phyloP scores from a whole-genome alignment of 163 green algal genomes.

The Coccomyxa subellipsoidea region DNA sequence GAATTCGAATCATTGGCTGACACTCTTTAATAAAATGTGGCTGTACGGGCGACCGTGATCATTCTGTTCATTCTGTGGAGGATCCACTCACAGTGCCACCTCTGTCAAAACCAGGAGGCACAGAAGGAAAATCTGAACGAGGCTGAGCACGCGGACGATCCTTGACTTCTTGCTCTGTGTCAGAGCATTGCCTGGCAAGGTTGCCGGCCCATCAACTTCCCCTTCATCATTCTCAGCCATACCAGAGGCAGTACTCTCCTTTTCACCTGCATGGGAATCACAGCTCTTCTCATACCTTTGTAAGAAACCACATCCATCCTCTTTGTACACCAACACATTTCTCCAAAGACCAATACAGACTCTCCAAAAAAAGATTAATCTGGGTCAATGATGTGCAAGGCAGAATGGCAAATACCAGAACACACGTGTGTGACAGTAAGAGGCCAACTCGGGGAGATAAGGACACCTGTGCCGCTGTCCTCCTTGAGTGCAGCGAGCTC shows the following conservation, averaged over 20 bases:
- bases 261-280: no score
- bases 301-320: no score
- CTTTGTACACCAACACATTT: no score
- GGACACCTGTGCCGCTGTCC: not conserved
- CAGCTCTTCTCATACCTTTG: no score
- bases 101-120: not conserved
- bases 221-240: not conserved
- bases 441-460: not conserved
- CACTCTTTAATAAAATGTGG: not conserved
- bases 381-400: no score
- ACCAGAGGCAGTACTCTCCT: not conserved
- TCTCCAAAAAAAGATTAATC: no score
- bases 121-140: not conserved
- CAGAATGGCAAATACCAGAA: no score
- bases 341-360: no score
- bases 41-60: not conserved
- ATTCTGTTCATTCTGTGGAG: no score
- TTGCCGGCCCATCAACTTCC: not conserved
- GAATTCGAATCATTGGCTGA: no score
- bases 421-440: not conserved
- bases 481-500: not conserved
- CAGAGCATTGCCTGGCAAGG: not conserved
- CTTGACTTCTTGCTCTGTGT: not conserved
- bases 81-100: not conserved
- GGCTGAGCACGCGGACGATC: not conserved